Evolutionary conservation across 148 eudicot species (phyloP), one percentile per base, ranked within the genome.

Genomic region (Suaeda aralocaspica): DNA sequence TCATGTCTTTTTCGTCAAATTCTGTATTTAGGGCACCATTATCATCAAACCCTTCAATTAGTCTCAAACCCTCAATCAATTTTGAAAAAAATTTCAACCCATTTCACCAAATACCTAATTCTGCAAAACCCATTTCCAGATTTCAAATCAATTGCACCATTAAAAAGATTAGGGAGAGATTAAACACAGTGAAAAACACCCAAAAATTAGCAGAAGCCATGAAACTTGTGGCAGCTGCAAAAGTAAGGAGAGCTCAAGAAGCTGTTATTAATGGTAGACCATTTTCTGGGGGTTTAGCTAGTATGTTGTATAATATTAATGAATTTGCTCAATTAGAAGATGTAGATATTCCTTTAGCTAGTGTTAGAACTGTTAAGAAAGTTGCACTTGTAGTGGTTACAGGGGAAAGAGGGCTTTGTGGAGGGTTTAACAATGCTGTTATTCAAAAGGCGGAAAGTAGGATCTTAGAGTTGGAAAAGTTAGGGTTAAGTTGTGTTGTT

Each of bases 131-230:
- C 79, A 69, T 45, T 64, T 55, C 29, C 45, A 52, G 50, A 58
- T 71, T 69, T 59, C 71, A 49, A 69, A 78, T 87, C 65, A 67
- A 25, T 9, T 79, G 83, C 36, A 72, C 74, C n/a, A 66, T 85
- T 48, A 78, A 80, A 24, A 78, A 83, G 71, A 74, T 87, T 1
- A 74, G 82, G 28, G 79, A 88, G 6, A 69, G 96, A 66, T 86
- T 90, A 52, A 69, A 74, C 5, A 46, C 89, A 0, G 89, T 90
- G 16, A 90, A 87, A 28, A 87, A 72, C 73, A 83, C 86, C 69
- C 90, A 88, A 34, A 90, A 90, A 80, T 75, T 90, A 59, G 84
- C 96, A 55, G 96, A 90, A 71, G 92, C 92, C 2, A 90, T 90
- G 90, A 88, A 88, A 74, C 84, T 89, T 19, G 85, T 89, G 1